Percentiles rank a stretch among this genome's conserved stretches.
Evolutionary conservation across 2,329 filamentous ascomycete genomes (phyloP).

Genomic region (Fonsecaea nubica): DNA sequence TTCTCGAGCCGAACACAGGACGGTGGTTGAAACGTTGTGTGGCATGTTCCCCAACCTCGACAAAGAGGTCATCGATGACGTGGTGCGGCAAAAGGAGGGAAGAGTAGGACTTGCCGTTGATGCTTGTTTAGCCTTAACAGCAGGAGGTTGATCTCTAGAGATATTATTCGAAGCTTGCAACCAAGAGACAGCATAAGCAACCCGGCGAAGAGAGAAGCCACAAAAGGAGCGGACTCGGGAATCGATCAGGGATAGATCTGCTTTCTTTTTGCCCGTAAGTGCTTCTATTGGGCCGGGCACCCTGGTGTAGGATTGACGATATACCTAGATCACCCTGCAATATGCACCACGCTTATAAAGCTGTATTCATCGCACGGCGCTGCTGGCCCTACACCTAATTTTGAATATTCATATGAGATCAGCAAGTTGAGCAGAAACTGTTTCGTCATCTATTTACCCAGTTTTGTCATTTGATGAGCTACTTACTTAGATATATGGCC

Average conservation of each 20-base stretch:
- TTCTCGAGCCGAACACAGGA: slow-evolving; percentile 81
- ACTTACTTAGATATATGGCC: not conserved
- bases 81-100: slow-evolving; percentile 94
- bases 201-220: not conserved
- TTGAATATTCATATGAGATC: not conserved
- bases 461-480: not conserved
- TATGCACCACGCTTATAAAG: not conserved
- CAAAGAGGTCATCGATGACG: slow-evolving; percentile 92
- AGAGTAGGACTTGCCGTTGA: slow-evolving; percentile 86
- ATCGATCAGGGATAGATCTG: not conserved
- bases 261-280: not conserved
- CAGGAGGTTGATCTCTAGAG: slow-evolving; percentile 40
- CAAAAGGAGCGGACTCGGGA: not conserved
- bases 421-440: not conserved
- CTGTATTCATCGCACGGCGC: not conserved
- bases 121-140: slow-evolving; percentile 75
- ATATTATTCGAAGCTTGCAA: not conserved
- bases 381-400: too few species aligned
- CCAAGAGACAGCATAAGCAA: not conserved
- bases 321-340: not conserved
- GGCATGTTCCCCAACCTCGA: slow-evolving; percentile 98
- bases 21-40: slow-evolving; percentile 89
- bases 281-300: not conserved
- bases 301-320: not conserved
- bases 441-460: not conserved